Base-by-base conservation (phyloP, 805 yeast species). In the Ogataea minuta region DNA sequence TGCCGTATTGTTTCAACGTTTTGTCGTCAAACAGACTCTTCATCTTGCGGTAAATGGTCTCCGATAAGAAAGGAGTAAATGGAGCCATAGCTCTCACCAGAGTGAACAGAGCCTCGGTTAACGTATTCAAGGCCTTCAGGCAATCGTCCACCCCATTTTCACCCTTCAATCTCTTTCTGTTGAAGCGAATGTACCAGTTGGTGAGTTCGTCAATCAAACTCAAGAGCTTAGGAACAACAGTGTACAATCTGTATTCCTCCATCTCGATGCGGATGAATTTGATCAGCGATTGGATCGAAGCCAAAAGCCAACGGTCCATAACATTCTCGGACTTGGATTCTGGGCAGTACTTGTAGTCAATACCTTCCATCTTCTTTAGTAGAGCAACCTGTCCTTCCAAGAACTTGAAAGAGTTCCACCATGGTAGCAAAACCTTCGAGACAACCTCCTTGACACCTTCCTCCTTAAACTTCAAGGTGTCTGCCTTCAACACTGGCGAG, bases 381-480 rank as follows among this genome's bases (percentile, higher is more conserved):
- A 93, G 68, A 17, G 87, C 85, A 50, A 90, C 84, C 57, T 95
- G 95, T 52, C 93, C 97, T 59, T 90, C 95, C 72, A 90, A 83
- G 72, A 93, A 93, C 67, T 91, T 93, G 76, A 73, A 91, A 21
- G 97, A 86, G 72, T 93, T 93, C 89, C 91, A 93, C 99, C 98
- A 95, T 56, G 99, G 99, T 57, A 93, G 74, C 59, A 91, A 70
- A 30, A 93, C 99, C 67, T 90, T 87, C 23, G 97, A 84, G 28
- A 93, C 95, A 60, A 93, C 95, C 67, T 93, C 99, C 59, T 89
- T 88, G 28, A 93, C 99, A 70, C 99, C 99, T 62, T 91, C 98
- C 70, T 93, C 99, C 67, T 89, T 90, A 75, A 93, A 93, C 61
- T 89, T 86, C 74, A 93, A 76, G 36, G 96, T 81, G 70, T 93